Percentiles rank a stretch among this genome's conserved stretches.
phyloP scores from a whole-genome alignment of 768 basidiomycete species.

The Psilocybe cyanescens region DNA sequence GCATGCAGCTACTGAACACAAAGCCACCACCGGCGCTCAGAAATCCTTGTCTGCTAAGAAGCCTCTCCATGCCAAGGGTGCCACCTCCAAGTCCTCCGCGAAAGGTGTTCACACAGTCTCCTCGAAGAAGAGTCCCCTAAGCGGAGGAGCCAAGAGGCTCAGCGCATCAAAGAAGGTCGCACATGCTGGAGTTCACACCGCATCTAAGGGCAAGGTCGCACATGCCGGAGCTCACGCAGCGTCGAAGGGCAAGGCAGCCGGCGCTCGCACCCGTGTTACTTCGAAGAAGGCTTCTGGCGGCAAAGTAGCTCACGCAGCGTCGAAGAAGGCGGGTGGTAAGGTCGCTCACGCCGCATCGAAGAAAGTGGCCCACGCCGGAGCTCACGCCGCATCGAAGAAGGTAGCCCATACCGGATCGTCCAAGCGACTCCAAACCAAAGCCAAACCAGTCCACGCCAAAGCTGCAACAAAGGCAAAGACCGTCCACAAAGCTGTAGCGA shows the following conservation, averaged over 20 bases:
- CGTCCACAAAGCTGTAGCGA: not conserved
- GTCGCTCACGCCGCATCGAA: not conserved
- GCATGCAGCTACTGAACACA: not conserved
- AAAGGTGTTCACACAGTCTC: not conserved
- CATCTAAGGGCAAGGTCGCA: not conserved
- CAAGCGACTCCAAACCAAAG: too few relatives aligned
- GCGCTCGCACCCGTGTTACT: too few relatives aligned
- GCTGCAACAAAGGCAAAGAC: not conserved
- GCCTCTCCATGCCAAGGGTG: not conserved
- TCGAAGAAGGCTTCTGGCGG: not conserved
- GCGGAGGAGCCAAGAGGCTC: too few relatives aligned
- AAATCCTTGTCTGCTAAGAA: not conserved
- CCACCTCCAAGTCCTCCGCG: not conserved
- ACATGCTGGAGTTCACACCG: not conserved
- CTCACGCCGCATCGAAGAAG: not conserved
- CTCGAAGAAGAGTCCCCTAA: not conserved
- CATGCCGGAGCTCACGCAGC: not conserved
- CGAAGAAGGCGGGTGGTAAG: not conserved
- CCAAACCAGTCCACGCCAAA: too few relatives aligned
- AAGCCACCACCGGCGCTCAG: not conserved
- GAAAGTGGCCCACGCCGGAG: not conserved
- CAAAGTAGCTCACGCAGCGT: not conserved
- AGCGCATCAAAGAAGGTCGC: not conserved
- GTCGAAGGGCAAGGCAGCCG: not conserved
- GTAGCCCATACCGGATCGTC: too few relatives aligned